These are phyloP conservation scores for Ceriops decandra DNA, from an alignment of 345 rosid species.

Conservation along the genomic window DNA sequence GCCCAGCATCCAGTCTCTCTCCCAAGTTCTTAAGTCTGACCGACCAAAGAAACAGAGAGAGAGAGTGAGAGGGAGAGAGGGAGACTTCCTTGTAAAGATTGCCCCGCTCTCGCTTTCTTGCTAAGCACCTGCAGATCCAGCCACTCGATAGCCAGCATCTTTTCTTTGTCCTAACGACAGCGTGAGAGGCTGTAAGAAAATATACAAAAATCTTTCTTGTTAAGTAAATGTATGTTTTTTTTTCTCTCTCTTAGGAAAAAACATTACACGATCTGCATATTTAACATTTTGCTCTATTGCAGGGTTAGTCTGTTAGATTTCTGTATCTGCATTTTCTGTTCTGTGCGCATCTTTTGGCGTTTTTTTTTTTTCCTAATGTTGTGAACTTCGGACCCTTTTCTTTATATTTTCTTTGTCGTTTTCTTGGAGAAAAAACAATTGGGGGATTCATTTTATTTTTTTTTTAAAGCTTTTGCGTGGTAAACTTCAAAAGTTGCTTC, in stretches of 20 bases:
- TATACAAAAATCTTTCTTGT: neutral
- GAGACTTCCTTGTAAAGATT: conserved; percentile 16
- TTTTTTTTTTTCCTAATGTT: neutral
- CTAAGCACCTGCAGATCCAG: conserved; percentile 27
- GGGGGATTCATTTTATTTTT: neutral
- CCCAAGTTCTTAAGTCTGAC: conserved; percentile 11
- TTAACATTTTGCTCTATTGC: neutral
- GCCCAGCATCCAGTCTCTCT: neutral
- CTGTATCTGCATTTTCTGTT: conserved; percentile 12
- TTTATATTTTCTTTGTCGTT: neutral
- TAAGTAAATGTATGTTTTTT: neutral
- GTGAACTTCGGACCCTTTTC: neutral
- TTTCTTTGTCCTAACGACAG: neutral
- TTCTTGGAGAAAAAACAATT: neutral
- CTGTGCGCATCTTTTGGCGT: neutral
- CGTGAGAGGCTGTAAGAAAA: neutral
- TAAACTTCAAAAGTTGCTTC: neutral
- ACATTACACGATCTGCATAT: conserved; percentile 5
- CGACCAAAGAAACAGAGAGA: neutral
- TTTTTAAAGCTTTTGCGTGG: neutral
- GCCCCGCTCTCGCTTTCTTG: conserved; percentile 13
- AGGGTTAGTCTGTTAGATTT: neutral
- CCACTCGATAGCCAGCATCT: conserved; percentile 3
- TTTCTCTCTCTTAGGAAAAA: accelerated
- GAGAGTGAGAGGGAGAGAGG: neutral